These are phyloP conservation scores for Lasiosphaeris hirsuta DNA, from an alignment of 495 filamentous ascomycete species.

Conservation along the genomic window DNA sequence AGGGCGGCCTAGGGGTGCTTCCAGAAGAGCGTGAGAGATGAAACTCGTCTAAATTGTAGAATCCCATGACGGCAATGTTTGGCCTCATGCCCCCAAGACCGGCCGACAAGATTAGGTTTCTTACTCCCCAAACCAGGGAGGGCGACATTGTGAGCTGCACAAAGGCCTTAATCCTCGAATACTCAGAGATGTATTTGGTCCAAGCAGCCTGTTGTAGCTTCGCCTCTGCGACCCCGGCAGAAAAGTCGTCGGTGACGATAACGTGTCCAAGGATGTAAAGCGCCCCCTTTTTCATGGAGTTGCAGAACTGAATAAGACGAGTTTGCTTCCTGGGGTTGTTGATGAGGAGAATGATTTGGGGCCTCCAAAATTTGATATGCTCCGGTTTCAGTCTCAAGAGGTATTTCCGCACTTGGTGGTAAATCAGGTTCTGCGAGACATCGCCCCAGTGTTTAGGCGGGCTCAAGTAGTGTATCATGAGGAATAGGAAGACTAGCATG, in stretches of 20 bases:
- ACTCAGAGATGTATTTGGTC: slow-evolving; percentile 78
- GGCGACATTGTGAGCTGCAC: slow-evolving; percentile 82
- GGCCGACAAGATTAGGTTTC: slow-evolving; percentile 77
- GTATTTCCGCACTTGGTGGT: slow-evolving; percentile 89
- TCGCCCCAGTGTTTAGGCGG: slow-evolving; percentile 89
- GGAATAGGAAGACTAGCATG: slow-evolving; percentile 69
- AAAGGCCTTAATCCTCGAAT: slow-evolving; percentile 85
- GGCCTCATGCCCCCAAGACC: slow-evolving; percentile 89
- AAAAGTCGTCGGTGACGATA: slow-evolving; percentile 80
- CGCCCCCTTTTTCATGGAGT: slow-evolving; percentile 83
- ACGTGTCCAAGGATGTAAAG: slow-evolving; percentile 85
- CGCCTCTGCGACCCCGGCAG: slow-evolving; percentile 72
- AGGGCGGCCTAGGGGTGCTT: slow-evolving; percentile 32
- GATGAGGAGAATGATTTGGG: slow-evolving; percentile 78
- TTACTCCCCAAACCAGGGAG: slow-evolving; percentile 77
- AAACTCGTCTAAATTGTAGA: slow-evolving; percentile 72
- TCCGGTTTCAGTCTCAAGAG: slow-evolving; percentile 76
- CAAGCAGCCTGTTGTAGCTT: slow-evolving; percentile 75
- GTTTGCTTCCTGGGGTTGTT: slow-evolving; percentile 76
- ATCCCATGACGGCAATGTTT: slow-evolving; percentile 76
- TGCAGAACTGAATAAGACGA: slow-evolving; percentile 85
- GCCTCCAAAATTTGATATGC: slow-evolving; percentile 90
- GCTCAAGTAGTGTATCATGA: slow-evolving; percentile 79
- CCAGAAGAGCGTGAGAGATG: slow-evolving; percentile 44
- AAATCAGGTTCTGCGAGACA: slow-evolving; percentile 84